Evolutionary conservation across 1,284 basidiomycete genomes (phyloP), one percentile per base, ranked within the genome.

Genomic region (Papiliotrema laurentii): DNA sequence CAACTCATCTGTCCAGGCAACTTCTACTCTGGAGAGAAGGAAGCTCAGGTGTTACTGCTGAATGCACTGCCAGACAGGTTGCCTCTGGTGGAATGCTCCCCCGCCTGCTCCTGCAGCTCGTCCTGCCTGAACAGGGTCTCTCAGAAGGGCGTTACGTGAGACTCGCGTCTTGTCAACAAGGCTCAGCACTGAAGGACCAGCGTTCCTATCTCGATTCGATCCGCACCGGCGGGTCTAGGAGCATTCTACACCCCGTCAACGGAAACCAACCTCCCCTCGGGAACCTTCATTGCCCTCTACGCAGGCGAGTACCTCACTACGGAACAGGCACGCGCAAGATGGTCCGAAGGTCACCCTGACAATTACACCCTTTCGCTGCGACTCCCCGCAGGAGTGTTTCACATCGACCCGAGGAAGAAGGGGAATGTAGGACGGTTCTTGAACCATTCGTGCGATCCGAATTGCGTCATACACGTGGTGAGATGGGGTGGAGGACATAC

Each of bases 361-460:
- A 67, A 67, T 51, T 65, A 67, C 45, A 62, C 55, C 27, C 50
- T 67, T n/a, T 58, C 61, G 1, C 41, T 67, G 7, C 48, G 53
- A 18, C 21, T 56, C 7, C 51, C 55, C 14, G 50, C 47, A 13
- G 28, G 48, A 30, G 38, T 22, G 3, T 37, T 60, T 4, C 64
- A 67, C 45, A 63, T 67, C 40, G 64, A 67, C 49, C 59, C 64
- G 19, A 38, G 64, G 46, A 40, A 53, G 26, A 42, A 46, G 18
- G 63, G 64, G 5, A 67, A 67, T 43, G 49, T 63, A 4, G 61
- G 59, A 2, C 40, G 64, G 21, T 65, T 61, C 49, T 35, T 67
- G 33, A 67, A 67, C 47, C 64, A 67, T 43, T 60, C 59, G 13
- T 67, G 64, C 39, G 59, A 65, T 3, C 56, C 63, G 14, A 63